A percentile compares a stretch with the other conserved stretches of the same genome.
Evolutionary conservation across 2,329 filamentous ascomycete species (phyloP).

Genomic region (Stachybotrys echinatus): DNA sequence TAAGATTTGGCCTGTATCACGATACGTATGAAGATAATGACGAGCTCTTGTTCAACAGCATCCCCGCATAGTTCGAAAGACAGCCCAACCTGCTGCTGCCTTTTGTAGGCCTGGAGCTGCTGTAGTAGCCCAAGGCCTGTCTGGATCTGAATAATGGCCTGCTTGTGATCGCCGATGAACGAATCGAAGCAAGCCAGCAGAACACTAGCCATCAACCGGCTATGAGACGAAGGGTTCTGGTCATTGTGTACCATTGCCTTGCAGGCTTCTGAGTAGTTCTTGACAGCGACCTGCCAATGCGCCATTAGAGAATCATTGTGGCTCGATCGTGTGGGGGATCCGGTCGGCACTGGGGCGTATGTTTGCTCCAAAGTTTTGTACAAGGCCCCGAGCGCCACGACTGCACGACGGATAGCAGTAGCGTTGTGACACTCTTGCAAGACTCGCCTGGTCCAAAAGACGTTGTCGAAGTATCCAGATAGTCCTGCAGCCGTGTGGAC

Average conservation of each 20-base stretch:
- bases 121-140: slow-evolving; percentile 51
- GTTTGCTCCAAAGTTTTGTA: slow-evolving; percentile 62
- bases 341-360: slow-evolving; percentile 36
- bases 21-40: slow-evolving; percentile 58
- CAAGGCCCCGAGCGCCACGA: slow-evolving; percentile 60
- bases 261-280: slow-evolving; percentile 53
- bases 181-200: slow-evolving; percentile 65
- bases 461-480: slow-evolving; percentile 61
- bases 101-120: slow-evolving; percentile 31
- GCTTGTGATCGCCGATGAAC: slow-evolving; percentile 58
- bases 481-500: slow-evolving; percentile 57
- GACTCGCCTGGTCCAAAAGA: slow-evolving; percentile 60
- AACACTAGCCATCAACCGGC: slow-evolving; percentile 58
- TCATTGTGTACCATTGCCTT: slow-evolving; percentile 38
- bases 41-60: slow-evolving; percentile 51
- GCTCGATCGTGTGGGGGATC: slow-evolving; percentile 8
- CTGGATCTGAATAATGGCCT: slow-evolving; percentile 58
- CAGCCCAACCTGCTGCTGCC: slow-evolving; percentile 13
- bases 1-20: slow-evolving; percentile 64
- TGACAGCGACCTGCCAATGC: slow-evolving; percentile 57
- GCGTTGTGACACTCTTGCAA: slow-evolving; percentile 59
- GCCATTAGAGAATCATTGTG: slow-evolving; percentile 30
- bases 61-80: slow-evolving; percentile 26
- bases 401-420: slow-evolving; percentile 57
- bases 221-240: slow-evolving; percentile 40